Base-by-base conservation (phyloP, 495 filamentous ascomycete genomes). In the Ascodesmis nigricans region DNA sequence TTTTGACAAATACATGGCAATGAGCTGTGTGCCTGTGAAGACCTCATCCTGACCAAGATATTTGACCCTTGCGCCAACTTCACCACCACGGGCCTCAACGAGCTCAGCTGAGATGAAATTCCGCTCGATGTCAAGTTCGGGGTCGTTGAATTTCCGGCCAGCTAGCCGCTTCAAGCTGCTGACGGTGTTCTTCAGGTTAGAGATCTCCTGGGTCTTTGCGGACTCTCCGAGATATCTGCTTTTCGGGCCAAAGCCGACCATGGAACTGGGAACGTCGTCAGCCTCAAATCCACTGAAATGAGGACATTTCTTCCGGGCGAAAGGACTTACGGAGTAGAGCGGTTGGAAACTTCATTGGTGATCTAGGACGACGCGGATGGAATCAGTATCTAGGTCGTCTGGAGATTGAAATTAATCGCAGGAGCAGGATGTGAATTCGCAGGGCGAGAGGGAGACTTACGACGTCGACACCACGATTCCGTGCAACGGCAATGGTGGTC, bases 181-280 rank as follows among this genome's bases (percentile, higher is more conserved):
- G 58, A 95, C 78, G 34, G 87, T 99, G 66, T 95, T 99, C 66
- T 92, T 99, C 44, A 99, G 67, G 62, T 99, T 99, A 43, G 84
- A 93, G 52, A 91, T 84, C 64, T 95, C 90, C 63, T 91, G 84
- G 45, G 83, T 95, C 69, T 95, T 95, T 35, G 87, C 87, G 33
- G 78, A 59, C 60, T 95, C 87, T 42, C 87, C 87, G 41, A 95
- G 67, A 49, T 83, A 83, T 64, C 87, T 73, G 54, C 69, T 76
- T 61, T 84, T 90, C 49, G 79, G 75, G 33, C 77, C 81, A 59
- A 95, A 99, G 51, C 79, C 80, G 42, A 99, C 87, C 38, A 99
- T 67, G 43, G 87, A 77, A 35, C 83, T 93, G 42, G 18, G 23
- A 6, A 25, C 11, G 6, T 25, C 6, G 23, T 25, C 11, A 25